Conservation (phyloP, 495 filamentous ascomycete genomes). For the Aspergillus biplanus region DNA sequence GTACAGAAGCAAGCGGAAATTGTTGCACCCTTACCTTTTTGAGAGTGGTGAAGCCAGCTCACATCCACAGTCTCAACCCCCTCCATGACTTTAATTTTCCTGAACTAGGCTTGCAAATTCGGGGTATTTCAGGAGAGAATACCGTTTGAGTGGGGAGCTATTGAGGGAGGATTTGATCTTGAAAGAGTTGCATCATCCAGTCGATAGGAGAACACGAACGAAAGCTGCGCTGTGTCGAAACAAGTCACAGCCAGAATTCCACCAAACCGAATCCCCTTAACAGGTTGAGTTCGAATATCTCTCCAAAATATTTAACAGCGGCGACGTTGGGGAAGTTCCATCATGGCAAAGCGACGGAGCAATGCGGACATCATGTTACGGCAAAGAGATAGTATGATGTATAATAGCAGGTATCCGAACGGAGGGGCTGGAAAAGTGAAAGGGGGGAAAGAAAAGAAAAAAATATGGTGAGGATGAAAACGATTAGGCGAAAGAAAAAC, state of each 20-base stretch:
- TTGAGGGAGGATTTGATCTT: slow-evolving; percentile 1
- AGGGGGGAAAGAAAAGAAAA: slow-evolving; percentile 12
- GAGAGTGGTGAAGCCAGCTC: slow-evolving; percentile 70
- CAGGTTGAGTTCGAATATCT: neutral
- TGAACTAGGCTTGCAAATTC: neutral
- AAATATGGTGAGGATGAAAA: no score
- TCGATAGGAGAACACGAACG: neutral
- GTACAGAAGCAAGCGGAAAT: neutral
- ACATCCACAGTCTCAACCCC: slow-evolving; percentile 69
- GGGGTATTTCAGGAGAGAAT: neutral
- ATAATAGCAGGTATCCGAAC: neutral
- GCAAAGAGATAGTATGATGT: neutral
- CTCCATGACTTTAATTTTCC: slow-evolving; percentile 48
- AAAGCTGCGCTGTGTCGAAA: neutral
- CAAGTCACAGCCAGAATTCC: neutral
- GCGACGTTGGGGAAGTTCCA: slow-evolving; percentile 23
- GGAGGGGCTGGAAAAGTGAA: neutral
- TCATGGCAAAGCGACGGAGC: slow-evolving; percentile 26
- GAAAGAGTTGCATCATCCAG: slow-evolving; percentile 9
- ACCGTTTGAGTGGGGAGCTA: no score
- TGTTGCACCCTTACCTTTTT: slow-evolving; percentile 54
- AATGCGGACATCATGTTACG: slow-evolving; percentile 25
- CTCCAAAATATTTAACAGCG: slow-evolving; percentile 16
- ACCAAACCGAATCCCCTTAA: neutral
- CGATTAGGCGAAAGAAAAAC: neutral